These are phyloP conservation scores for Vigna reflexopilosa DNA, from an alignment of 306 rosid genomes.

Conservation along the genomic window DNA sequence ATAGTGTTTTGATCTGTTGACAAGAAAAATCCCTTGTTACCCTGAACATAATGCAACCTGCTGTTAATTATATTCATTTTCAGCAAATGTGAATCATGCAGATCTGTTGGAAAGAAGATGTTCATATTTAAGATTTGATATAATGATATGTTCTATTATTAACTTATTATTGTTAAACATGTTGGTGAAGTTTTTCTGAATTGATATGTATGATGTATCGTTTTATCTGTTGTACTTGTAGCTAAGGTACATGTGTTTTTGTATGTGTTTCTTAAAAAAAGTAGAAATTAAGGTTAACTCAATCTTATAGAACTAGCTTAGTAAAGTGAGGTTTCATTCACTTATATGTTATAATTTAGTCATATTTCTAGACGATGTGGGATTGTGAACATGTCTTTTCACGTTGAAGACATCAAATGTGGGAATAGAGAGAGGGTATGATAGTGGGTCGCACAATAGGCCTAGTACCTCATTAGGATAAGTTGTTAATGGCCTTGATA, in stretches of 20 bases:
- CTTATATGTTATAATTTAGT: too few species aligned
- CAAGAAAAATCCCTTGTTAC: conserved; percentile 12
- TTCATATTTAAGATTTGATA: conserved; percentile 3
- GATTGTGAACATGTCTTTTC: too few species aligned
- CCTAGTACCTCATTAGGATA: too few species aligned
- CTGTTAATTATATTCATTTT: neutral
- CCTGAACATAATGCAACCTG: neutral
- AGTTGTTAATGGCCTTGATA: too few species aligned
- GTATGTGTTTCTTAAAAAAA: neutral
- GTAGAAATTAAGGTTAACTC: too few species aligned
- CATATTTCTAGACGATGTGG: too few species aligned
- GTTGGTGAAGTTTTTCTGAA: conserved; percentile 4
- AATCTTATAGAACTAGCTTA: too few species aligned
- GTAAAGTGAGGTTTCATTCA: too few species aligned
- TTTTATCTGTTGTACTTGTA: conserved; percentile 5
- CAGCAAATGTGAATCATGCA: neutral
- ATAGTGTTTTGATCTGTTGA: conserved; percentile 23
- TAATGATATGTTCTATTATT: neutral
- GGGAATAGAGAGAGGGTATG: too few species aligned
- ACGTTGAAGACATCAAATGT: too few species aligned
- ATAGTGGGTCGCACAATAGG: too few species aligned
- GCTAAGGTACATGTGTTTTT: neutral
- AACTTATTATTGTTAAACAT: neutral
- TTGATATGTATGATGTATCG: neutral
- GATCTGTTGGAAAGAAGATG: neutral